These are phyloP conservation scores for Musa acuminata DNA, from an alignment of 176 grass and related monocot genomes.

Conservation along the genomic window DNA sequence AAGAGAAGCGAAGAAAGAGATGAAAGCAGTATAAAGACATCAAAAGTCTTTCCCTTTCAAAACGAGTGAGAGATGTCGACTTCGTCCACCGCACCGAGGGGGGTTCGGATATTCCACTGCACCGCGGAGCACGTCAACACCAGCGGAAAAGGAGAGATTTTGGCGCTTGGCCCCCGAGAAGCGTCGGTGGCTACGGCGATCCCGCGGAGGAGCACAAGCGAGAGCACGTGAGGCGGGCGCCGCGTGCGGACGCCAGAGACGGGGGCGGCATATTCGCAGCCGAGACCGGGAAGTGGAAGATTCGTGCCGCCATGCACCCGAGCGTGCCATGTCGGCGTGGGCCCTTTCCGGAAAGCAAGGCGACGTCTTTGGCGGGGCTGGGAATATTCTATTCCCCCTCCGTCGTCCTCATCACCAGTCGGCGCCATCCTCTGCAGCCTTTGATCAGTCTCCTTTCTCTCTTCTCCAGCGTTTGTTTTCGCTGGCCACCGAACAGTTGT, in stretches of 20 bases:
- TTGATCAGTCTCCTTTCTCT: no score
- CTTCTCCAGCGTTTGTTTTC: no score
- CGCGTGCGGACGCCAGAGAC: neutral
- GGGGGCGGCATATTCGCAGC: neutral
- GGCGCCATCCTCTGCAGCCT: no score
- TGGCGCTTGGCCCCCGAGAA: no score
- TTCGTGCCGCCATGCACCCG: neutral
- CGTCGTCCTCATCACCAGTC: no score
- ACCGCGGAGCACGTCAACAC: neutral
- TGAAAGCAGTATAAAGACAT: no score
- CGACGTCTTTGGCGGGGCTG: no score
- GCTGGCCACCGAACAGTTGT: no score
- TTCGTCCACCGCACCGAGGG: neutral
- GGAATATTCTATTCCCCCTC: no score
- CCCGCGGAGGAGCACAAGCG: neutral
- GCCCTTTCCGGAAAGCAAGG: no score
- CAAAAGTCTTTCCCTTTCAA: neutral
- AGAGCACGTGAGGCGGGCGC: neutral
- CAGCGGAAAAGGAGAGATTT: neutral
- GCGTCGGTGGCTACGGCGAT: neutral
- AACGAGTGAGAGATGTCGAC: neutral
- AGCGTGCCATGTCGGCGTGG: neutral
- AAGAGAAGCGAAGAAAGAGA: neutral
- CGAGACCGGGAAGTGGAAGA: neutral
- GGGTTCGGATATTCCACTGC: neutral